Conservation (phyloP, 768 basidiomycete species). For the Pulveroboletus sp. region DNA sequence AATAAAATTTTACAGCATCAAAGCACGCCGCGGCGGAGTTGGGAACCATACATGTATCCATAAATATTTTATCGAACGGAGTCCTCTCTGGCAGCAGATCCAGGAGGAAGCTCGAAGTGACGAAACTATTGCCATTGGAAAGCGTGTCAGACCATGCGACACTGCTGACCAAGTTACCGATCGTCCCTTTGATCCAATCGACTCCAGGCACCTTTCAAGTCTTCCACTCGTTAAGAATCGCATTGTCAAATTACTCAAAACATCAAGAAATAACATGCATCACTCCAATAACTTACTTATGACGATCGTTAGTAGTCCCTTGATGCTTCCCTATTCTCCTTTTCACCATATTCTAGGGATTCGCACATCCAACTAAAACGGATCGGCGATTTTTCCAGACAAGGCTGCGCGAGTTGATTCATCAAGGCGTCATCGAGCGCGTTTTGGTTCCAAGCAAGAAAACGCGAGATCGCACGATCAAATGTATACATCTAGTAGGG, state of each 20-base stretch:
- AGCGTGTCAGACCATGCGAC: slow-evolving; percentile 8
- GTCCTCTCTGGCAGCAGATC: slow-evolving; percentile 71
- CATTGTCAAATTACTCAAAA: slow-evolving; percentile 65
- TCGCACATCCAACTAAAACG: slow-evolving; percentile 64
- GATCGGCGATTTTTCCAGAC: slow-evolving; percentile 81
- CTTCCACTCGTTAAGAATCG: slow-evolving; percentile 66
- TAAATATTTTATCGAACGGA: slow-evolving; percentile 77
- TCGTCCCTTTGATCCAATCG: slow-evolving; percentile 63
- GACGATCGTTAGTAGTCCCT: slow-evolving; percentile 53
- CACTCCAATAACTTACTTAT: slow-evolving; percentile 71
- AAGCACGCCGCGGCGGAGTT: slow-evolving; percentile 72
- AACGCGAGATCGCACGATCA: slow-evolving; percentile 43
- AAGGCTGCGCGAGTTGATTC: slow-evolving; percentile 66
- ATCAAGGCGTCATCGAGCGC: slow-evolving; percentile 70
- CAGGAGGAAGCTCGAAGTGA: slow-evolving; percentile 49
- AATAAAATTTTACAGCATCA: slow-evolving; percentile 43
- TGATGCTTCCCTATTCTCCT: not conserved
- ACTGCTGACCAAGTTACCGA: slow-evolving; percentile 20
- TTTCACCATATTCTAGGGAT: slow-evolving; percentile 49
- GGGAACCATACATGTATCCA: slow-evolving; percentile 78
- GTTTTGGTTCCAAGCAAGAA: slow-evolving; percentile 62
- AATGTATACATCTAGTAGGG: slow-evolving; percentile 62
- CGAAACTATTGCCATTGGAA: not conserved
- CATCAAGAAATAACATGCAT: slow-evolving; percentile 66
- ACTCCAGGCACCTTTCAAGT: slow-evolving; percentile 73